Evolutionary conservation across 139 green algal species (phyloP).

Genomic region (Haematococcus sp.): DNA sequence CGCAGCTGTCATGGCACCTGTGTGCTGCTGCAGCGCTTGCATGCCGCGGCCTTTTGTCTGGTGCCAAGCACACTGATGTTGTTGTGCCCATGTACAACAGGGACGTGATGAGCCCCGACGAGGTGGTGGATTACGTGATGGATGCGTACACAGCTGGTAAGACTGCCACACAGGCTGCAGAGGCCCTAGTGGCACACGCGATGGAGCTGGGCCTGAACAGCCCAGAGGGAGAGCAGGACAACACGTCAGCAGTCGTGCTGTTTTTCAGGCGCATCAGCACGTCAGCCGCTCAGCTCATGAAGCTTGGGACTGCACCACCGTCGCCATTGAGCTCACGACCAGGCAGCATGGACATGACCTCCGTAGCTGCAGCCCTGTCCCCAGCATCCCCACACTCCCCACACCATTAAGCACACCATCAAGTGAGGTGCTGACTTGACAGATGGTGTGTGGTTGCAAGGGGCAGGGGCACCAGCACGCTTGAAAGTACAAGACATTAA

Average conservation of each 20-base stretch:
- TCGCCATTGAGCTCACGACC: no score
- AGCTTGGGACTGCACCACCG: no score
- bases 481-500: no score
- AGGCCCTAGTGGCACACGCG: conserved; percentile 23
- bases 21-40: neutral
- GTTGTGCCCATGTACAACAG: no score
- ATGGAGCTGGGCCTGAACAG: conserved; percentile 29
- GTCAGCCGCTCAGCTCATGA: no score
- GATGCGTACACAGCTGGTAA: conserved; percentile 36
- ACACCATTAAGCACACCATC: no score
- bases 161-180: conserved; percentile 23
- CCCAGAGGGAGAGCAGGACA: conserved; percentile 32
- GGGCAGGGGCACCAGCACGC: no score
- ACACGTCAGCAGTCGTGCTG: conserved; percentile 39
- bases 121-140: conserved; percentile 56
- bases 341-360: no score
- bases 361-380: no score
- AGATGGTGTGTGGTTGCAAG: no score
- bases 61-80: neutral
- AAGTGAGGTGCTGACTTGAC: no score
- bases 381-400: no score
- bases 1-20: neutral
- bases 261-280: neutral
- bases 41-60: neutral
- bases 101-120: conserved; percentile 49